Conservation (phyloP, 352 stramenopile genomes). For the Pythium myriotylum region DNA sequence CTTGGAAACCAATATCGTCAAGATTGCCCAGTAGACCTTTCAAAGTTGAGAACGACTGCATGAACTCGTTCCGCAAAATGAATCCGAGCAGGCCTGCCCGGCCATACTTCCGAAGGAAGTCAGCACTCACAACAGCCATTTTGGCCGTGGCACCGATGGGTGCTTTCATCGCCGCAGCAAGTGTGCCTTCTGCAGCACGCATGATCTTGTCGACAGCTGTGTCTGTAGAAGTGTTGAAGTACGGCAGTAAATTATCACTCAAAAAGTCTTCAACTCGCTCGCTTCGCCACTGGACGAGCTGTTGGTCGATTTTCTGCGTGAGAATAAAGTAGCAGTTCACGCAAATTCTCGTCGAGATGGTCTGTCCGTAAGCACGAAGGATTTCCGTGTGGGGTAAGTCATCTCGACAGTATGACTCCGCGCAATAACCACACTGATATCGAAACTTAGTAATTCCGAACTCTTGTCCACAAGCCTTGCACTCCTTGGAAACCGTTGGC, state of each 20-base stretch:
- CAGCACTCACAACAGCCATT: conserved; percentile 83
- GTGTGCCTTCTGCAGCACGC: conserved; percentile 74
- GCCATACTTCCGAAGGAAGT: conserved; percentile 87
- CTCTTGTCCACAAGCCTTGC: conserved; percentile 66
- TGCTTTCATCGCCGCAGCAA: conserved; percentile 75
- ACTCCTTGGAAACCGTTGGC: conserved; percentile 56
- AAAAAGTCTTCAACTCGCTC: conserved; percentile 84
- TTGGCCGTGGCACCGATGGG: conserved; percentile 82
- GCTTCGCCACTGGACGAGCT: conserved; percentile 77
- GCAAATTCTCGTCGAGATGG: conserved; percentile 61
- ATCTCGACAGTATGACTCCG: conserved; percentile 77
- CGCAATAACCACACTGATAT: conserved; percentile 85
- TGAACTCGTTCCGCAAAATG: conserved; percentile 87
- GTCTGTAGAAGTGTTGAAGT: conserved; percentile 80
- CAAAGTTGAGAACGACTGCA: conserved; percentile 87
- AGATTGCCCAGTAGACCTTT: conserved; percentile 81
- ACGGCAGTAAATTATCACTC: conserved; percentile 58
- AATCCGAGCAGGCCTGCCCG: conserved; percentile 78
- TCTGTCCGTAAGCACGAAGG: conserved; percentile 72
- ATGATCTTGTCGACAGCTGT: conserved; percentile 87
- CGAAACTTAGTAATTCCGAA: conserved; percentile 87
- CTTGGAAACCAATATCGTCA: conserved; percentile 81
- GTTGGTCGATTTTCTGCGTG: conserved; percentile 73
- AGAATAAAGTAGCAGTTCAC: conserved; percentile 73
- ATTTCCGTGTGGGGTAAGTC: conserved; percentile 60